Percentiles rank a stretch among this genome's conserved stretches.
These are phyloP conservation scores for Tylopilus balloui DNA, from an alignment of 768 basidiomycete genomes.

Conservation along the genomic window DNA sequence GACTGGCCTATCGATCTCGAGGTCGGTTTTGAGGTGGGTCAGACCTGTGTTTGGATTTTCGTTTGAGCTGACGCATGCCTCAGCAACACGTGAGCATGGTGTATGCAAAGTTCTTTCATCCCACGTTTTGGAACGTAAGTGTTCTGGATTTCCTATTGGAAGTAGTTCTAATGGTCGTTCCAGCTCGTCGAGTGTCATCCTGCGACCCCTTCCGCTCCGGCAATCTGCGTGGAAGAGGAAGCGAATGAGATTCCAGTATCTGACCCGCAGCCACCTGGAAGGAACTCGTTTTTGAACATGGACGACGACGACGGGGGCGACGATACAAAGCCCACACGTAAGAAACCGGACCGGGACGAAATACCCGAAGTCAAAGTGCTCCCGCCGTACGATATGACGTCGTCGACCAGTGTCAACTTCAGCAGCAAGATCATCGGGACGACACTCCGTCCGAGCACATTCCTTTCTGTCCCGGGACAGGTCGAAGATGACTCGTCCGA, in stretches of 20 bases:
- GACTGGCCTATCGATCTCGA: constrained; percentile 8
- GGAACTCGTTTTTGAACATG: constrained; percentile 15
- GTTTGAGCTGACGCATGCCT: background rate
- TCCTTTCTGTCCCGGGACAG: constrained; percentile 11
- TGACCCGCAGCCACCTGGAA: constrained; percentile 5
- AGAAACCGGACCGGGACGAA: background rate
- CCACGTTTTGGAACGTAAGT: constrained; percentile 18
- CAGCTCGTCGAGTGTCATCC: constrained; percentile 17
- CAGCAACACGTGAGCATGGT: constrained; percentile 19
- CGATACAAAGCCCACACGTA: background rate
- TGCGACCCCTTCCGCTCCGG: constrained; percentile 10
- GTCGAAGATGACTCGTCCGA: background rate
- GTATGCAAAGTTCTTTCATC: constrained; percentile 22
- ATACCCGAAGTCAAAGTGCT: background rate
- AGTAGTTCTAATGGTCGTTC: background rate
- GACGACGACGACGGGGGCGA: constrained; percentile 1
- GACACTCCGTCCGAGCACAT: constrained; percentile 5
- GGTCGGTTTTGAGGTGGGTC: constrained; percentile 9
- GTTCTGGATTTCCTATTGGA: background rate
- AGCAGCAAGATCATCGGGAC: constrained; percentile 13
- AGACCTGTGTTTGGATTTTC: background rate
- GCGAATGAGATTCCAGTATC: background rate
- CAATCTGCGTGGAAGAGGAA: constrained; percentile 22
- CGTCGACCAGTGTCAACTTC: constrained; percentile 4
- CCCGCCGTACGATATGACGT: constrained; percentile 16